Evolutionary conservation across 1,284 basidiomycete genomes (phyloP), one percentile per base, ranked within the genome.

Genomic region (Calocybe gambosa): DNA sequence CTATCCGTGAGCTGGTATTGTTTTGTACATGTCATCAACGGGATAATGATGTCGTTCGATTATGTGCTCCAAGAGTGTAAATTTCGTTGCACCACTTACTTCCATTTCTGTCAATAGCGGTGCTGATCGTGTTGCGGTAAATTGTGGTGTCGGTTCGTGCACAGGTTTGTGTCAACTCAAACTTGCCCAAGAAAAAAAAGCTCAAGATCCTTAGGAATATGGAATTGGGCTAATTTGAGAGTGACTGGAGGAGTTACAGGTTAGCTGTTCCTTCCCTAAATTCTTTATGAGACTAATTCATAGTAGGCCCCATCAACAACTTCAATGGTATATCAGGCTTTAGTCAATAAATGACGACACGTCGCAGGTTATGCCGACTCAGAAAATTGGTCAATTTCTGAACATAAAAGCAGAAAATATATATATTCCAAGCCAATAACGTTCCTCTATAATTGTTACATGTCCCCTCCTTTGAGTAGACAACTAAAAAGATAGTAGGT

Each of bases 181-280:
- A 29, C 13, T 29, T 29, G 28, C 5, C 13, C 13, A 13, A 29
- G 28, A 10, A 21, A 15, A 12, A 23, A 2, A 15, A 6, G n/a
- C 16, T 39, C 35, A 35, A 35, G 26, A 45, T 18, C 33, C 41
- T 9, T 47, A 63, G 77, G 77, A 5, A 63, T 60, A 0, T 81
- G 79, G 78, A 59, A 78, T 53, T 82, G 77, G 74, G 60, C 68
- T 6, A 60, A 58, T 21, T 65, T 82, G 40, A 58, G 65, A 42
- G 67, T 70, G 6, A 64, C 64, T 5, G 77, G 77, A 2, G 77
- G 77, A 13, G 50, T 51, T 25, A 54, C 56, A 7, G 71, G 74
- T 49, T 47, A 19, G 59, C 48, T 29, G 28, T 36, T 10, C 16
- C 25, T 26, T 9, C n/a, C 21, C 36, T n/a, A 29, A 25, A 5